Conservation (phyloP, 805 yeast species). For the Yarrowia sp. region DNA sequence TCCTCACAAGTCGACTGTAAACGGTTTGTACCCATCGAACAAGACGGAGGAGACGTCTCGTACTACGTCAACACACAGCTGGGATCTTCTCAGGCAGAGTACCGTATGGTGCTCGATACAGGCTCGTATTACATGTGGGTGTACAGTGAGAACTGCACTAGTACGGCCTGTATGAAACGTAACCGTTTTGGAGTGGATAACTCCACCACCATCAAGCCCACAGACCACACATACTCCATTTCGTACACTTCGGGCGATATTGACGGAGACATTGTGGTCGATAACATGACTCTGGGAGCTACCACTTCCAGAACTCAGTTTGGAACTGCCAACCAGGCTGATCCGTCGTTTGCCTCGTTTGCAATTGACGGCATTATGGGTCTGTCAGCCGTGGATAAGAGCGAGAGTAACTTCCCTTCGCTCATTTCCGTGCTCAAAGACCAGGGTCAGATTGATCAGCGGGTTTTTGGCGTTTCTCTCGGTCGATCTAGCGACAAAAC, state of each 20-base stretch:
- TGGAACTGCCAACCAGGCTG: slow-evolving; percentile 63
- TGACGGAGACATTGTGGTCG: slow-evolving; percentile 57
- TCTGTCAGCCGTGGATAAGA: slow-evolving; percentile 58
- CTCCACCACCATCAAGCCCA: slow-evolving; percentile 40
- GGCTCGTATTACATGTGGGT: slow-evolving; percentile 73
- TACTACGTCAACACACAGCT: slow-evolving; percentile 45
- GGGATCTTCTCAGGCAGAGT: slow-evolving; percentile 49
- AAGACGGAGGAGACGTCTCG: slow-evolving; percentile 47
- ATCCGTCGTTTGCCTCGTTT: slow-evolving; percentile 60
- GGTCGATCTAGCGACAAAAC: slow-evolving; percentile 49
- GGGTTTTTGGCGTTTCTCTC: slow-evolving; percentile 57
- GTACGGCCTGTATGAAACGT: slow-evolving; percentile 54
- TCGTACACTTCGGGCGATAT: slow-evolving; percentile 63
- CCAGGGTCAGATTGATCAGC: slow-evolving; percentile 45
- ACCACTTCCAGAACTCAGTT: slow-evolving; percentile 53
- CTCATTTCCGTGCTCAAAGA: slow-evolving; percentile 44
- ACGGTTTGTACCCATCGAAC: slow-evolving; percentile 40
- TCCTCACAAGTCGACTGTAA: slow-evolving; percentile 15
- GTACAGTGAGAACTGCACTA: slow-evolving; percentile 60
- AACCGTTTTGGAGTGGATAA: slow-evolving; percentile 39
- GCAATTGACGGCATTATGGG: slow-evolving; percentile 68
- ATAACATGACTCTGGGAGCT: slow-evolving; percentile 52
- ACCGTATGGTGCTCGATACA: slow-evolving; percentile 65
- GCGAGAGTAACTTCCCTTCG: slow-evolving; percentile 47
- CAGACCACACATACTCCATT: slow-evolving; percentile 54